phyloP scores from a whole-genome alignment of 305 asterid genomes.

The Salvia sclarea region DNA sequence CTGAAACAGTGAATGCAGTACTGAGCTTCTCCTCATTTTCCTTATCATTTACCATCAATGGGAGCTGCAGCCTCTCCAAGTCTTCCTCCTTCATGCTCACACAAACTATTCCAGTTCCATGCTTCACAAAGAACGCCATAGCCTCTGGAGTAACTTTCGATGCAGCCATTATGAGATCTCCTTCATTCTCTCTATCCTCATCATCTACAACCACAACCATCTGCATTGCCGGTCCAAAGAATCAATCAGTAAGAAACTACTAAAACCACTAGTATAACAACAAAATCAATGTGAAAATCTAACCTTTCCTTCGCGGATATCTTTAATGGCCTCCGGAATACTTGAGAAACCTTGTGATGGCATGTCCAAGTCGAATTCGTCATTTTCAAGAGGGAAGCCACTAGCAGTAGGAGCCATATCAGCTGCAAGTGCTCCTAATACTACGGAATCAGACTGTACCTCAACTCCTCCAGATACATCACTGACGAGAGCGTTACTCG shows the following conservation, averaged over 20 bases:
- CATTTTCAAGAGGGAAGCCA: conserved; percentile 51
- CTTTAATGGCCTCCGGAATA: conserved; percentile 77
- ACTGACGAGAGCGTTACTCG: conserved; percentile 35
- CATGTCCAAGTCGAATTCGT: conserved; percentile 66
- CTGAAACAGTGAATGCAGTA: conserved; percentile 94
- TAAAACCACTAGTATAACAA: conserved; percentile 7
- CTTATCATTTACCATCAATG: conserved; percentile 83
- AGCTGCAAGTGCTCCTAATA: conserved; percentile 63
- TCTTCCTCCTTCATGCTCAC: conserved; percentile 95
- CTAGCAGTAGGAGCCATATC: conserved; percentile 55
- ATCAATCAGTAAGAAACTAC: conserved; percentile 6
- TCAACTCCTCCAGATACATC: conserved; percentile 52
- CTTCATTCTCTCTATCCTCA: conserved; percentile 98
- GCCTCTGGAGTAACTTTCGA: conserved; percentile 96
- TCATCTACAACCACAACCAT: conserved; percentile 98
- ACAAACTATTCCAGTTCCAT: conserved; percentile 96
- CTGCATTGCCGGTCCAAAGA: conserved; percentile 45
- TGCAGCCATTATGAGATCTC: conserved; percentile 95
- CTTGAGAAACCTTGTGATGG: conserved; percentile 82
- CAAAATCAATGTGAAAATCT: conserved; percentile 23
- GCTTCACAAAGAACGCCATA: conserved; percentile 97
- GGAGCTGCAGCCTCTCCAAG: conserved; percentile 80
- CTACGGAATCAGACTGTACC: conserved; percentile 52
- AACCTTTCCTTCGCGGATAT: conserved; percentile 85
- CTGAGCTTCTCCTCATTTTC: conserved; percentile 89